Evolutionary conservation across 2,329 filamentous ascomycete species (phyloP).

Genomic region (Arthroderma uncinatum): DNA sequence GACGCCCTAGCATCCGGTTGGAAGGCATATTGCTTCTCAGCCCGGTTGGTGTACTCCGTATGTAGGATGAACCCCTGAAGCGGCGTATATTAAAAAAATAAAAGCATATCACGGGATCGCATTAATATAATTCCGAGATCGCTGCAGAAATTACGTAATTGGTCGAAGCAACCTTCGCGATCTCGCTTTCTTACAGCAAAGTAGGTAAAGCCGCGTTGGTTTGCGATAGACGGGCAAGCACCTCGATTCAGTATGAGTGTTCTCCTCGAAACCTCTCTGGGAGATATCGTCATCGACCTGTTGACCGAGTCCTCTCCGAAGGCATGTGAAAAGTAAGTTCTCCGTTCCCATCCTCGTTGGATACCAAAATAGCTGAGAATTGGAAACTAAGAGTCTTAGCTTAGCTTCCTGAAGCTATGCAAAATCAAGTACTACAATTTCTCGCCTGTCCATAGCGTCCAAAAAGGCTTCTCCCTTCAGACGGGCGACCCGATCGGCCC

Average conservation of each 20-base stretch:
- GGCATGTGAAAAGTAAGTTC: constrained; percentile 86
- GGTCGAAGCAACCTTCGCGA: neutral
- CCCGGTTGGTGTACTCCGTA: neutral
- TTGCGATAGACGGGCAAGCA: neutral
- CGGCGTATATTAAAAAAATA: too few species aligned
- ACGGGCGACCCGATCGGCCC: constrained; percentile 90
- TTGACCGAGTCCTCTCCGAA: constrained; percentile 79
- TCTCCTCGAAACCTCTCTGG: constrained; percentile 79
- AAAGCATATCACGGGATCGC: too few species aligned
- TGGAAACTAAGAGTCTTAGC: constrained; percentile 41
- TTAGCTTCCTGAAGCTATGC: constrained; percentile 93
- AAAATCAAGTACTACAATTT: constrained; percentile 99
- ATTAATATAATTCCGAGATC: neutral
- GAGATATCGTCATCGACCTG: constrained; percentile 91
- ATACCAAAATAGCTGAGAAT: constrained; percentile 42
- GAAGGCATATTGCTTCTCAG: neutral
- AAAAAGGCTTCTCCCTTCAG: constrained; percentile 93
- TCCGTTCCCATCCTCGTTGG: constrained; percentile 17
- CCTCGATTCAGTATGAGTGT: constrained; percentile 59
- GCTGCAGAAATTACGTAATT: neutral
- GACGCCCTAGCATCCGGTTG: neutral
- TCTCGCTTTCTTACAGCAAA: neutral
- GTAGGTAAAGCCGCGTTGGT: too few species aligned
- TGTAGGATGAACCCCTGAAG: neutral
- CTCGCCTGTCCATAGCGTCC: constrained; percentile 78